Evolutionary conservation across 2,329 filamentous ascomycete genomes (phyloP), one percentile per base, ranked within the genome.

Genomic region (Xylaria digitata): DNA sequence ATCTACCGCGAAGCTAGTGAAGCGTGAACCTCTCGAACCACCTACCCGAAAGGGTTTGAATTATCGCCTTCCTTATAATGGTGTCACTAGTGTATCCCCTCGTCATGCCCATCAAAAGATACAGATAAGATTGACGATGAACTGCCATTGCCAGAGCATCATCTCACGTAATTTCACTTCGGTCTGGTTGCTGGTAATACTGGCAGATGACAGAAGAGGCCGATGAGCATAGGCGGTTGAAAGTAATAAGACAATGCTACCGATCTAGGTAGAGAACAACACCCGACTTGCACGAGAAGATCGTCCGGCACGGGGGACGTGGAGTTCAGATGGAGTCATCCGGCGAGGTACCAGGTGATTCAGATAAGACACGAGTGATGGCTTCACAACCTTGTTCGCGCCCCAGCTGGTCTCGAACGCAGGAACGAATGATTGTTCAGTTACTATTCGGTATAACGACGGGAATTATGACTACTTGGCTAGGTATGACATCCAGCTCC

Each of bases 21-120:
- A 17, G 21, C 42, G 37, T 13, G 46, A 48, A 57, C 6, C 21
- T 26, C 30, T 48, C 21, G 34, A 61, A 43, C 23, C 48, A 54
- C 63, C 63, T 66, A 42, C 63, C 48, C 53, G 32, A 66, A 63
- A 5, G 40, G 54, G 54, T 6, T 58, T 37, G 53, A 49, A 34
- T 62, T 19, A 55, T 26, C 21, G 26, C 37, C 52, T 42, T 65
- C 46, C 7, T 6, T 59, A 30, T 26, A n/a, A 21, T 64, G 19
- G n/a, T 56, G 53, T 43, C 43, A 55, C 45, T 21, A n/a, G n/a
- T n/a, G n/a, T n/a, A 52, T 21, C 17, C 30, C 11, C 49, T 54
- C 19, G 26, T 30, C 11, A 26, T 15, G 52, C 37, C 19, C 23
- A 30, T 43, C 37, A 15, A 30, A 49, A 37, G 59, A 40, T 40